Conservation (phyloP, 106 monocot genomes). For the Apostasia ramifera region DNA sequence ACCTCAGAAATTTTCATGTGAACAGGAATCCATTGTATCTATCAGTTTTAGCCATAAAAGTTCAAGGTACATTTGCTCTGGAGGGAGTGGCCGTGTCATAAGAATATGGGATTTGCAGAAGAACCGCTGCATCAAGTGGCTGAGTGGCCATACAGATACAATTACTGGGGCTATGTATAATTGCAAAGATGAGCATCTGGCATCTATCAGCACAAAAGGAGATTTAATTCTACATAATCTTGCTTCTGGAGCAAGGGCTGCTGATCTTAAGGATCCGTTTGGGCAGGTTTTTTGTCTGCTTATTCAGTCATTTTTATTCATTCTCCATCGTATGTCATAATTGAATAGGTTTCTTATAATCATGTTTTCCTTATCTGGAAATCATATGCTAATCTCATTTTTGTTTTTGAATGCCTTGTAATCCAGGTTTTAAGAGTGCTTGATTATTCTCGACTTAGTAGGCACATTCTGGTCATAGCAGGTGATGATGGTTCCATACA, state of each 20-base stretch:
- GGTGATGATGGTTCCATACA: constrained; percentile 98
- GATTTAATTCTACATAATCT: constrained; percentile 96
- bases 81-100: constrained; percentile 69
- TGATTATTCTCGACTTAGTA: constrained; percentile 90
- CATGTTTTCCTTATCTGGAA: background rate
- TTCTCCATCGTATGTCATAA: background rate
- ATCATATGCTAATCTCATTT: constrained; percentile 9
- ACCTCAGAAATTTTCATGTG: constrained; percentile 1
- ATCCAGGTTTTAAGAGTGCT: constrained; percentile 84
- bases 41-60: constrained; percentile 91
- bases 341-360: constrained; percentile 1
- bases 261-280: constrained; percentile 92
- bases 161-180: constrained; percentile 98
- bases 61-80: constrained; percentile 92
- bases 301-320: background rate
- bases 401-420: constrained; percentile 17
- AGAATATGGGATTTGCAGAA: constrained; percentile 97
- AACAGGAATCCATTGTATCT: constrained; percentile 68
- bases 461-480: constrained; percentile 86
- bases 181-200: constrained; percentile 89
- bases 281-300: constrained; percentile 61
- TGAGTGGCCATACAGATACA: constrained; percentile 77
- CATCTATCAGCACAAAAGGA: constrained; percentile 86
- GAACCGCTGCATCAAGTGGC: constrained; percentile 92
- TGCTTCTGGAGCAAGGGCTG: constrained; percentile 78